Evolutionary conservation across 768 basidiomycete genomes (phyloP).

Genomic region (Lactarius hengduanensis): DNA sequence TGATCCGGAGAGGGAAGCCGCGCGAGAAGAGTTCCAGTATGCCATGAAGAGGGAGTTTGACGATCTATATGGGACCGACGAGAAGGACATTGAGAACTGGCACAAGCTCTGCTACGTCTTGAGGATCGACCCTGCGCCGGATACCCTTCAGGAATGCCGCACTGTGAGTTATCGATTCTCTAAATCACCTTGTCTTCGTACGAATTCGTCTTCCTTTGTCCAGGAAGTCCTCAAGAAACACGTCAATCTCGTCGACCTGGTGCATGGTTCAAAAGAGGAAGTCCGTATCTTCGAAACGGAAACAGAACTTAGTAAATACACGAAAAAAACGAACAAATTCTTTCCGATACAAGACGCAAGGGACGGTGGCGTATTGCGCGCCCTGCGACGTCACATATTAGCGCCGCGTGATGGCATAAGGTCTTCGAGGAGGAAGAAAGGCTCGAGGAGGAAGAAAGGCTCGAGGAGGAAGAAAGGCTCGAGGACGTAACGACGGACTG

Average conservation of each 20-base stretch:
- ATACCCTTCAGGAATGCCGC: slow-evolving; percentile 10
- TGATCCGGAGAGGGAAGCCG: neutral
- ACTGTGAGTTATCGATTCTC: neutral
- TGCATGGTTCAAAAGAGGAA: slow-evolving; percentile 27
- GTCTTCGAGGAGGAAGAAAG: neutral
- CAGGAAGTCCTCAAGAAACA: slow-evolving; percentile 16
- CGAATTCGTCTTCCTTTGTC: neutral
- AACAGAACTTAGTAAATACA: slow-evolving; percentile 32
- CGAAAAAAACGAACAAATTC: slow-evolving; percentile 25
- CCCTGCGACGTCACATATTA: slow-evolving; percentile 32
- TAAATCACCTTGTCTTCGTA: neutral
- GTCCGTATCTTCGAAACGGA: slow-evolving; percentile 32
- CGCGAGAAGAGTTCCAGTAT: neutral
- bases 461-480: neutral
- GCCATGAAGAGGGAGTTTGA: slow-evolving; percentile 28
- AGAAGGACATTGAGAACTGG: slow-evolving; percentile 25
- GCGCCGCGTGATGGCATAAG: neutral
- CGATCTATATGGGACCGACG: slow-evolving; percentile 28
- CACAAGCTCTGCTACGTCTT: slow-evolving; percentile 25
- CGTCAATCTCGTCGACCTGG: slow-evolving; percentile 38
- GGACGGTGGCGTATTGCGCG: slow-evolving; percentile 35
- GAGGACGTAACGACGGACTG: neutral
- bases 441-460: too few species aligned
- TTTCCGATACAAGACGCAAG: slow-evolving; percentile 34
- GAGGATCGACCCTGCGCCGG: slow-evolving; percentile 24